phyloP scores from a whole-genome alignment of 2,329 filamentous ascomycete species.

The Clarireedia sp. region DNA sequence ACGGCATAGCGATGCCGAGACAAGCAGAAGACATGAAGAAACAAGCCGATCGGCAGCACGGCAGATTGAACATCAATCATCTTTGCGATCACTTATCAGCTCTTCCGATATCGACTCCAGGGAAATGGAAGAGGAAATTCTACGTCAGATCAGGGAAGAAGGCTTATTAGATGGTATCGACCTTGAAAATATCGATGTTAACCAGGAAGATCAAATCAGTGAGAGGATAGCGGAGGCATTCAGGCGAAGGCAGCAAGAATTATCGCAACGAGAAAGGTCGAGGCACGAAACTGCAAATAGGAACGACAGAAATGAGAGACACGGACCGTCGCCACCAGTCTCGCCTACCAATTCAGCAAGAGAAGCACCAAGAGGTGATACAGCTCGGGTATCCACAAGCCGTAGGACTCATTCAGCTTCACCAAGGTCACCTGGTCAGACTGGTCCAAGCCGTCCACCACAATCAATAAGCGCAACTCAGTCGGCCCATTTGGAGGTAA shows the following conservation, averaged over 20 bases:
- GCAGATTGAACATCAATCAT: conserved; percentile 82
- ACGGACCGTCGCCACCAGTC: conserved; percentile 24
- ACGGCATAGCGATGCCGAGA: conserved; percentile 22
- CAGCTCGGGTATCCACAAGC: conserved; percentile 16
- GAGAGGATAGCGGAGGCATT: conserved; percentile 87
- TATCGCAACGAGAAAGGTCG: conserved; percentile 49
- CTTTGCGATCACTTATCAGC: conserved; percentile 75
- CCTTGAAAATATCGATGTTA: conserved; percentile 75
- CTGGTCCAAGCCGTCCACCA: conserved; percentile 43
- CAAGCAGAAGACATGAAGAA: conserved; percentile 24
- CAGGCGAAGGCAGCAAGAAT: conserved; percentile 62
- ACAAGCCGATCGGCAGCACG: conserved; percentile 31
- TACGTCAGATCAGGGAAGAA: conserved; percentile 81
- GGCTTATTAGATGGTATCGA: conserved; percentile 83
- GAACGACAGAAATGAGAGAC: conserved; percentile 22
- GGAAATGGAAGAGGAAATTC: conserved; percentile 80
- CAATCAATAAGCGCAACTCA: conserved; percentile 37
- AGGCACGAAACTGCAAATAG: conserved; percentile 40
- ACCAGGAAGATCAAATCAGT: conserved; percentile 81
- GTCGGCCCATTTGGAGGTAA: conserved; percentile 41
- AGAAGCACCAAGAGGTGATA: conserved; percentile 24
- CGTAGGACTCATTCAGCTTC: conserved; percentile 39
- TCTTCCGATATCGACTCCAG: conserved; percentile 67
- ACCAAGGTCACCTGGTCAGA: conserved; percentile 36
- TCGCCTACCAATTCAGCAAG: conserved; percentile 20